Evolutionary conservation across 2,329 filamentous ascomycete genomes (phyloP).

Genomic region (Diplodia corticola): DNA sequence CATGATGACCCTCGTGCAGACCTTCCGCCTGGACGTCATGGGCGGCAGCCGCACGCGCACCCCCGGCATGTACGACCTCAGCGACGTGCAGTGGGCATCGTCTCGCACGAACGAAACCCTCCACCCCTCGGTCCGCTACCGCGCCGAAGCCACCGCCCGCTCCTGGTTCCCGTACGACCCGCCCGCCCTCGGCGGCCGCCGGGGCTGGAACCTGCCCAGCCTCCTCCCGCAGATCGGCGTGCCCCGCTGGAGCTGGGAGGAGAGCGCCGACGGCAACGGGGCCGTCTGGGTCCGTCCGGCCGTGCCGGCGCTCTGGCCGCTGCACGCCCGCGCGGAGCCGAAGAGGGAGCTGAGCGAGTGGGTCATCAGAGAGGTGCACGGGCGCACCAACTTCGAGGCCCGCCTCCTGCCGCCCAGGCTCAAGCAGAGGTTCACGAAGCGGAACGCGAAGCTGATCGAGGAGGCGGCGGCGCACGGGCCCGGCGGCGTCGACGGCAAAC

Average conservation of each 20-base stretch:
- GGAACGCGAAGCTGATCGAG: neutral
- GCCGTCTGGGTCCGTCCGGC: constrained; percentile 1
- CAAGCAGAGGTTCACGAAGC: neutral
- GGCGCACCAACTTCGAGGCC: constrained; percentile 11
- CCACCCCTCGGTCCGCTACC: neutral
- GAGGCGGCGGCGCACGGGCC: neutral
- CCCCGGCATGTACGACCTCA: neutral
- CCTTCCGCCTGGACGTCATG: neutral
- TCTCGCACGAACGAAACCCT: constrained; percentile 17
- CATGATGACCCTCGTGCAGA: neutral
- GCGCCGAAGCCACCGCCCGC: neutral
- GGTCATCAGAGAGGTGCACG: constrained; percentile 10
- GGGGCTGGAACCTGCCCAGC: neutral
- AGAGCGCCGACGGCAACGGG: neutral
- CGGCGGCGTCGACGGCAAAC: no score
- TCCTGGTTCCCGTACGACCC: neutral
- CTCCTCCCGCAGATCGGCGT: neutral
- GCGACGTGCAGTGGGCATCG: neutral
- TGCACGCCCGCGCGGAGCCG: neutral
- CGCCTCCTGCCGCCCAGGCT: neutral
- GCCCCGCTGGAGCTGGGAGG: neutral
- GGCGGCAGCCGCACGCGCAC: neutral
- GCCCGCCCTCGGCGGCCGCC: neutral
- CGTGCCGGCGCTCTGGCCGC: neutral
- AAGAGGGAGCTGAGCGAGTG: neutral